Conservation (phyloP, 75 land plant species). For the Larix kaempferi region DNA sequence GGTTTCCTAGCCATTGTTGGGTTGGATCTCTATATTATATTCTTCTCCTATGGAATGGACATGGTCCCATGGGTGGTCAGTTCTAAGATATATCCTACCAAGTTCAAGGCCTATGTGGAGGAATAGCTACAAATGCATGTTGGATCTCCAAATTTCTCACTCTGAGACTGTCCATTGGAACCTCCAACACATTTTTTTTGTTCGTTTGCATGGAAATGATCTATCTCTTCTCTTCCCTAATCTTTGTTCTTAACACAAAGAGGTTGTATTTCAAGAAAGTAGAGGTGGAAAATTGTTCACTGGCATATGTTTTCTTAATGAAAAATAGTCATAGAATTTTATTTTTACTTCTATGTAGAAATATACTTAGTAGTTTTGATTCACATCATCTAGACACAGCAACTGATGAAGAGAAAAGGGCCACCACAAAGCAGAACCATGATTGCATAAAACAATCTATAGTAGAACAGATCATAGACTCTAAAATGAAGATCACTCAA, state of each 20-base stretch:
- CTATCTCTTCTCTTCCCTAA: constrained; percentile 63
- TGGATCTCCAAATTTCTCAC: constrained; percentile 90
- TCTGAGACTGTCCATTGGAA: constrained; percentile 62
- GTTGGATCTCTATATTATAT: constrained; percentile 73
- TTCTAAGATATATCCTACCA: constrained; percentile 84
- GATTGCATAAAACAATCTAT: too few species aligned
- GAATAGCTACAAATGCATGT: constrained; percentile 88
- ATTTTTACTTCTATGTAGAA: too few species aligned
- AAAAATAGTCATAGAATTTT: too few species aligned
- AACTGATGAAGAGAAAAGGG: too few species aligned
- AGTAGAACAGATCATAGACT: too few species aligned
- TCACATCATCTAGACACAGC: too few species aligned
- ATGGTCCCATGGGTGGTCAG: constrained; percentile 98
- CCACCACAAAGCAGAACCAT: too few species aligned
- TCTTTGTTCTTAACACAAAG: constrained; percentile 85
- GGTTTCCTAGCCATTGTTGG: constrained; percentile 87
- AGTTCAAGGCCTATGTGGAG: constrained; percentile 85
- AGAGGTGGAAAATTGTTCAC: constrained; percentile 18
- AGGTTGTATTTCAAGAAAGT: constrained; percentile 83
- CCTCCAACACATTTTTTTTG: constrained; percentile 65
- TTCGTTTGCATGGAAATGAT: constrained; percentile 53
- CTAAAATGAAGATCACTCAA: too few species aligned
- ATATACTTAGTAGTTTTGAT: too few species aligned
- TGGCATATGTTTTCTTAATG: too few species aligned
- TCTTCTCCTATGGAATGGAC: constrained; percentile 96